Percentiles rank a stretch among this genome's conserved stretches.
These are phyloP conservation scores for Trichoderma sp. DNA, from an alignment of 2,329 filamentous ascomycete genomes.

Conservation along the genomic window DNA sequence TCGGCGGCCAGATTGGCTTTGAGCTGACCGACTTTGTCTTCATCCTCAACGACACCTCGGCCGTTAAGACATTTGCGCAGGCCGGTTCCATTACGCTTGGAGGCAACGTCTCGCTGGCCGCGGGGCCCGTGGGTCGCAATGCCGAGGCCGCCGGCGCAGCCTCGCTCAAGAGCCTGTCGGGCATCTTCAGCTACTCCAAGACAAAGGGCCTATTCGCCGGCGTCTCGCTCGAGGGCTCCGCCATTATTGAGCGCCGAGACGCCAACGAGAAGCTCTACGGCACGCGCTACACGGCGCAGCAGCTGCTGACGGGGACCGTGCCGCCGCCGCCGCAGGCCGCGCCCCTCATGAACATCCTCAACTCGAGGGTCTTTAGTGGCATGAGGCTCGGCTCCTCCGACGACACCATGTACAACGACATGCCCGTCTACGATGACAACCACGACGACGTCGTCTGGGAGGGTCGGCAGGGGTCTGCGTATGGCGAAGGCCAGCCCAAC, in stretches of 20 bases:
- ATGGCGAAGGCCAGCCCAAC: conserved; percentile 62
- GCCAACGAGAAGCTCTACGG: conserved; percentile 97
- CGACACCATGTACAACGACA: conserved; percentile 87
- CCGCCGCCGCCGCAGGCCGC: conserved; percentile 79
- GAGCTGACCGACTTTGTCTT: conserved; percentile 96
- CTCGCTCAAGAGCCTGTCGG: conserved; percentile 83
- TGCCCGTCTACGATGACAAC: conserved; percentile 81
- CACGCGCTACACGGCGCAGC: conserved; percentile 74
- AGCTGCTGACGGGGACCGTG: conserved; percentile 79
- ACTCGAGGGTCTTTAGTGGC: conserved; percentile 81
- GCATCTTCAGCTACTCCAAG: conserved; percentile 96
- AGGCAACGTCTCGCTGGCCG: conserved; percentile 94
- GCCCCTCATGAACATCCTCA: conserved; percentile 81
- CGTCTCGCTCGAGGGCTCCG: conserved; percentile 89
- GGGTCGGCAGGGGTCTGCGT: conserved; percentile 68
- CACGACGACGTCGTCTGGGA: conserved; percentile 87
- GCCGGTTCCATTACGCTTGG: conserved; percentile 88
- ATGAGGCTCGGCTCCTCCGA: conserved; percentile 50
- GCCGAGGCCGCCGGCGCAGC: conserved; percentile 95
- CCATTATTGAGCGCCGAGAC: conserved; percentile 90
- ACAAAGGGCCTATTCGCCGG: conserved; percentile 97
- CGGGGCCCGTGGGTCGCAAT: conserved; percentile 90
- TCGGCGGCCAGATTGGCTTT: conserved; percentile 84
- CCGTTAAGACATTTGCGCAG: conserved; percentile 93
- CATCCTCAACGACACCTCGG: conserved; percentile 88